phyloP scores from a whole-genome alignment of 2,329 filamentous ascomycete genomes.

The Aureobasidium sp. region DNA sequence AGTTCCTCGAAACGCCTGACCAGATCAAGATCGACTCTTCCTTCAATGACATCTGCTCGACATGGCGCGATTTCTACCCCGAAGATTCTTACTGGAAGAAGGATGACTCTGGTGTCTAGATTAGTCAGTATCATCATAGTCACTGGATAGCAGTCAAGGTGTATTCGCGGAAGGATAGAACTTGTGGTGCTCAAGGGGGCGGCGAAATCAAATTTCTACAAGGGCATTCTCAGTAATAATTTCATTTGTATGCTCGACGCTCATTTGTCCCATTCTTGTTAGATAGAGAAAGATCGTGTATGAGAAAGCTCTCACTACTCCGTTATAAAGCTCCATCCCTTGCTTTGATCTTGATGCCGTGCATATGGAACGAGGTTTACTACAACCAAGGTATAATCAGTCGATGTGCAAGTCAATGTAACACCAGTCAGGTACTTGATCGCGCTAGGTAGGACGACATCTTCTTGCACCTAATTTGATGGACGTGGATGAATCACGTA shows the following conservation, averaged over 20 bases:
- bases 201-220: not conserved
- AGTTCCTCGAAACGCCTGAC: constrained; percentile 24
- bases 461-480: not conserved
- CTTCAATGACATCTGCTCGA: constrained; percentile 22
- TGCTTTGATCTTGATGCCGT: no score
- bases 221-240: not conserved
- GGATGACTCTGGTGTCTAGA: constrained; percentile 23
- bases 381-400: no score
- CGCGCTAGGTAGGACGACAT: not conserved
- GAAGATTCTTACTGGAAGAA: constrained; percentile 19
- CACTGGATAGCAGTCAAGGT: not conserved
- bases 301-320: not conserved
- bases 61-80: constrained; percentile 23
- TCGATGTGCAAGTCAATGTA: not conserved
- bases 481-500: not conserved
- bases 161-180: not conserved
- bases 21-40: constrained; percentile 19
- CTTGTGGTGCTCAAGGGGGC: not conserved
- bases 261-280: not conserved
- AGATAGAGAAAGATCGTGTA: not conserved
- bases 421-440: not conserved
- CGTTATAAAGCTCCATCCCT: not conserved
- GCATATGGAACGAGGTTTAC: no score
- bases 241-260: not conserved
- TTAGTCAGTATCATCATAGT: no score